These are phyloP conservation scores for Exserohilum turcica DNA, from an alignment of 2,329 filamentous ascomycete genomes.

Conservation along the genomic window DNA sequence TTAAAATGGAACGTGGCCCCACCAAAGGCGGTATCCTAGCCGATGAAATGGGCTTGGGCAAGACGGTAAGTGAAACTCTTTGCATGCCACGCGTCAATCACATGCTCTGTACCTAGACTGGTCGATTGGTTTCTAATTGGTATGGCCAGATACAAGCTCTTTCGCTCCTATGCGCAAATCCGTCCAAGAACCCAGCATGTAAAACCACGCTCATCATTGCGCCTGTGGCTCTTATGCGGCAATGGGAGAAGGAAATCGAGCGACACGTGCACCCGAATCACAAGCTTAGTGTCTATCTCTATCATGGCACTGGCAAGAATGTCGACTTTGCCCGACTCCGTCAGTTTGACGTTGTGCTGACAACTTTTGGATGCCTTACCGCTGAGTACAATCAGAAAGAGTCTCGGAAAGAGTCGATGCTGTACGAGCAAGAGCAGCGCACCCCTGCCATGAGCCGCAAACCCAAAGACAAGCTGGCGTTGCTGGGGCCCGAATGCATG, in stretches of 20 bases:
- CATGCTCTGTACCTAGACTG: neutral
- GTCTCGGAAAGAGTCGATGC: slow-evolving; percentile 54
- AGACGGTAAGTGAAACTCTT: slow-evolving; percentile 63
- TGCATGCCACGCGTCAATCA: neutral
- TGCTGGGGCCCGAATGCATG: slow-evolving; percentile 64
- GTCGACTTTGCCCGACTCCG: slow-evolving; percentile 64
- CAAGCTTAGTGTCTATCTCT: slow-evolving; percentile 68
- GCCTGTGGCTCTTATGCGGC: slow-evolving; percentile 77
- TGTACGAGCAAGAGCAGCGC: slow-evolving; percentile 50
- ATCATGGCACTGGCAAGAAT: slow-evolving; percentile 66
- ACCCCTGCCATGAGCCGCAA: slow-evolving; percentile 24
- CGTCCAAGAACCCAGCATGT: slow-evolving; percentile 60
- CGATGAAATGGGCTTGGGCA: slow-evolving; percentile 74
- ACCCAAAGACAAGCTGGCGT: slow-evolving; percentile 33
- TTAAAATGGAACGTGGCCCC: slow-evolving; percentile 70
- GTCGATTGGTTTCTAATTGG: neutral
- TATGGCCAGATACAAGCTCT: slow-evolving; percentile 65
- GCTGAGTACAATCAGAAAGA: slow-evolving; percentile 68
- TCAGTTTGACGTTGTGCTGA: slow-evolving; percentile 74
- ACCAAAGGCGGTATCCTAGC: slow-evolving; percentile 75
- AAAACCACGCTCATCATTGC: slow-evolving; percentile 84
- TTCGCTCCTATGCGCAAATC: slow-evolving; percentile 72
- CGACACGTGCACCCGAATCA: slow-evolving; percentile 67
- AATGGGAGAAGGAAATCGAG: slow-evolving; percentile 82
- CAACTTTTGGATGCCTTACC: slow-evolving; percentile 75